These are phyloP conservation scores for Cordyceps pruinosa DNA, from an alignment of 2,329 filamentous ascomycete species.

Conservation along the genomic window DNA sequence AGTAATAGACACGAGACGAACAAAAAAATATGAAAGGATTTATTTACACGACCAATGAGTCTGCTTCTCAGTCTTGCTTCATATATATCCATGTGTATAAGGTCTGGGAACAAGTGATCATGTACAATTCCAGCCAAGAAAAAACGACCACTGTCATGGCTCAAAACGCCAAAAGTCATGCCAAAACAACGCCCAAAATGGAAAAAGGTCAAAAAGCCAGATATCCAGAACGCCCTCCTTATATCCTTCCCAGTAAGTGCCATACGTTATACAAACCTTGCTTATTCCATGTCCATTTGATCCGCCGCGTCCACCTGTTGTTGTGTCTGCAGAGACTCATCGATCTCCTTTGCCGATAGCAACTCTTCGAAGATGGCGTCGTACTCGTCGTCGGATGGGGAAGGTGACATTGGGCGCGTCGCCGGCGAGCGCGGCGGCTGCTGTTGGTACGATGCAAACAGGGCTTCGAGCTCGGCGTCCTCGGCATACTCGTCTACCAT, in stretches of 20 bases:
- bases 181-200: background rate
- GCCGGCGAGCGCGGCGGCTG: constrained; percentile 15
- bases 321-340: constrained; percentile 19
- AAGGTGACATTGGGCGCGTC: constrained; percentile 27
- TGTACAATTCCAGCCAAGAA: background rate
- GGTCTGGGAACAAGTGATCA: constrained; percentile 4
- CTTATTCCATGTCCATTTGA: constrained; percentile 7
- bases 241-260: background rate
- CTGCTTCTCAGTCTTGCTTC: constrained; percentile 1
- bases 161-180: background rate
- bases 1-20: constrained; percentile 34
- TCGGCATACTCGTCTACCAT: constrained; percentile 48
- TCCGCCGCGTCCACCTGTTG: constrained; percentile 11
- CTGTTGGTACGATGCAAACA: constrained; percentile 42
- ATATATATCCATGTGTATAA: constrained; percentile 23
- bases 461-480: constrained; percentile 50
- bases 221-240: background rate
- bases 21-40: background rate
- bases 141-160: background rate
- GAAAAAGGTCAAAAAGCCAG: background rate
- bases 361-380: constrained; percentile 51
- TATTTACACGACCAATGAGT: background rate
- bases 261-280: background rate
- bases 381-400: constrained; percentile 51
- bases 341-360: constrained; percentile 18